Base-by-base conservation (phyloP, 2,329 filamentous ascomycete genomes). In the Colletotrichum sp. region DNA sequence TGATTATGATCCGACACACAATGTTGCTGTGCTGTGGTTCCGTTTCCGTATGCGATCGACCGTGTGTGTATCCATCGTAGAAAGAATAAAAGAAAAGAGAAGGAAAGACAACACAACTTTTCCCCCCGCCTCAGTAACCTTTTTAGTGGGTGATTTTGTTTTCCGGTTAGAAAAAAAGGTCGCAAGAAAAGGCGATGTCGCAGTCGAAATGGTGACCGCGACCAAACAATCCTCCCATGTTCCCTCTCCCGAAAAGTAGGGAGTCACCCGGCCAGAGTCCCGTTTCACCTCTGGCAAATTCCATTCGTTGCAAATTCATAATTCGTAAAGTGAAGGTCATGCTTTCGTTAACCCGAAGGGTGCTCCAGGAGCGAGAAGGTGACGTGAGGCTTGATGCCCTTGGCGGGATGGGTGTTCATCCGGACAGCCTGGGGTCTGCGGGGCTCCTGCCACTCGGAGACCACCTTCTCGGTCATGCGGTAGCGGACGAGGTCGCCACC, bases 401-500 rank as follows among this genome's bases (percentile, higher is more conserved):
- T 78, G 67, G 64, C 52, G 12, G 70, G 70, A 30, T 75, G 71
- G 28, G 76, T 75, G 34, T 70, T 72, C 74, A 70, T 76, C 18
- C 74, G 58, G 18, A 77, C 73, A 24, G 75, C 62, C 36, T 61
- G 64, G 18, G 58, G 76, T 69, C 73, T 76, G 76, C 73, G 77
- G 75, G 48, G 66, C 56, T 78, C 75, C 32, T 73, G 73, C 75
- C 75, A 77, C 48, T 76, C 76, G 32, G 65, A 64, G 56, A 65
- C 43, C 43, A 52, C 64, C 76, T 80, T 80, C 75, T 79, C 77
- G 36, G 79, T 79, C 77, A 86, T 85, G 64, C 79, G 82, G 80
- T 87, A 89, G 71, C 86, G 86, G 73, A 89, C 83, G 36, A 89
- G 85, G 67, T 85, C 85, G 68, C 84, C 83, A 62, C 85, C 86